These are phyloP conservation scores for Sextonia rubra DNA, from an alignment of 164 flowering plant genomes.

Conservation along the genomic window DNA sequence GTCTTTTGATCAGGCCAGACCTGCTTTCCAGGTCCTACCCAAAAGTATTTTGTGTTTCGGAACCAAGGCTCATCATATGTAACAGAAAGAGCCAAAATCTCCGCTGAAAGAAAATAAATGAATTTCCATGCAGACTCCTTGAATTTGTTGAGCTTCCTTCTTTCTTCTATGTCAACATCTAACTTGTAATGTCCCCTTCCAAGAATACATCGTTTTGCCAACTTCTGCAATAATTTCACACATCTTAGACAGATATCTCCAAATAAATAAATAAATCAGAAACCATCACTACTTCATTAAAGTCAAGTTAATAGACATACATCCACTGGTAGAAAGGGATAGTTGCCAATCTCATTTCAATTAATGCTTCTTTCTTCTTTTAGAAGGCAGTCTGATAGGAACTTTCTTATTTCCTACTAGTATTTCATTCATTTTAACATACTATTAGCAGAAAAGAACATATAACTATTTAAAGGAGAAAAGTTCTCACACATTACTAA, in stretches of 20 bases:
- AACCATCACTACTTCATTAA: no score
- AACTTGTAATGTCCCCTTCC: slow-evolving; percentile 37
- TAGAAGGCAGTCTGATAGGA: no score
- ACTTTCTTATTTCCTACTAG: no score
- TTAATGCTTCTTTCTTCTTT: no score
- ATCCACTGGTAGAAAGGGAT: no score
- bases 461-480: no score
- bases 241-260: slow-evolving; percentile 3
- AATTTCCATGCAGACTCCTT: slow-evolving; percentile 99
- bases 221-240: slow-evolving; percentile 45
- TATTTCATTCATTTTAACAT: no score
- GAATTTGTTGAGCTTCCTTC: slow-evolving; percentile 68
- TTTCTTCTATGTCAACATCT: slow-evolving; percentile 31
- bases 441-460: no score
- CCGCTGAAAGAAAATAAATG: slow-evolving; percentile 85
- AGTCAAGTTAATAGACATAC: no score
- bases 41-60: slow-evolving; percentile 62
- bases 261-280: background rate
- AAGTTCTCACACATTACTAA: no score
- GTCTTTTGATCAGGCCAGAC: slow-evolving; percentile 87
- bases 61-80: slow-evolving; percentile 96
- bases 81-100: slow-evolving; percentile 66
- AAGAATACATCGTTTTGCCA: slow-evolving; percentile 54
- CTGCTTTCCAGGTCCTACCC: slow-evolving; percentile 94
- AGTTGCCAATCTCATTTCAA: no score